Evolutionary conservation across 371 early-diverging fungal genomes (phyloP), one percentile per base, ranked within the genome.

Genomic region (Rhizopus delemar): DNA sequence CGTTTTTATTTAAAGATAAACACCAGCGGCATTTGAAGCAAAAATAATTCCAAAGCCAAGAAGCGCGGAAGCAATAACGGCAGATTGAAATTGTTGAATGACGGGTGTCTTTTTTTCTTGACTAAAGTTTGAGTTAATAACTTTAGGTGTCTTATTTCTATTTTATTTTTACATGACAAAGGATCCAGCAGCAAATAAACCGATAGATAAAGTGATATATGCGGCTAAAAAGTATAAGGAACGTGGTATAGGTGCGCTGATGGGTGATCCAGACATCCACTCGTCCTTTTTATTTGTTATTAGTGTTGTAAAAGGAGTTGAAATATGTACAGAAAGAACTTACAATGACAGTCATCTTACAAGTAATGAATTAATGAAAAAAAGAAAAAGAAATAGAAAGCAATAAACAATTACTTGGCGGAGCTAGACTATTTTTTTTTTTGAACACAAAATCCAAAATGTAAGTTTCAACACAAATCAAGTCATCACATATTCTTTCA

Each of bases 1-100:
- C 12, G 31, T 41, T 41, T 32, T 33, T 28, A 9, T 45, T 64
- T 80, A 80, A 39, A 80, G 67, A 62, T 77, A 80, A 34, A 80
- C 60, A 45, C 80, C 80, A 31, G 77, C 77, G 7, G 78, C 66
- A 33, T 75, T 70, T 34, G 75, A 78, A 29, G 78, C 74, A 46
- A 80, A 79, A 29, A 81, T 62, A 31, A 67, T 57, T 39, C 77
- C 80, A 56, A 77, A 64, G 29, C 80, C 80, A n/a, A 80, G 66
- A 35, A 80, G 66, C 4, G 75, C 11, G 6, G 80, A 72, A 15
- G 80, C 77, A 28, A 73, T 7, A 16, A 75, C 11, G 6, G 80
- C 71, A 2, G 71, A 63, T 34, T 71, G 66, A 15, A 80, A 51
- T 62, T 80, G 80, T 39, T 74, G 60, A 28, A 58, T 15, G 5